Base-by-base conservation (phyloP, 108 stramenopile species). In the Nitzschia inconspicua region DNA sequence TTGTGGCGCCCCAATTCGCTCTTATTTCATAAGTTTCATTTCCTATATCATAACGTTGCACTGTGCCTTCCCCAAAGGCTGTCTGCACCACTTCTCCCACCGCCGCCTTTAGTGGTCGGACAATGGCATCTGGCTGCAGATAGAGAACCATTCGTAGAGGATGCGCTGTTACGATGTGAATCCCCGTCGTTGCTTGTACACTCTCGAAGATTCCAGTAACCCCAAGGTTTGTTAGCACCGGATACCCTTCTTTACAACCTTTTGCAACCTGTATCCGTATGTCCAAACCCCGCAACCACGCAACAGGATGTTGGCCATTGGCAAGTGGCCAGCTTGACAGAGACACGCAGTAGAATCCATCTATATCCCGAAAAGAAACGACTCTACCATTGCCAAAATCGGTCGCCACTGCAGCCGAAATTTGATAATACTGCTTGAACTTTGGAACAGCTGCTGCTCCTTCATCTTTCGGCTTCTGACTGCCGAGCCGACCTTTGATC, bases 41-140 rank as follows among this genome's bases (percentile, higher is more conserved):
- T 6, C 56, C 26, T 3, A 59, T 39, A 46, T 80, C 64, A 68
- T 91, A 95, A 27, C 68, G 73, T 22, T 72, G 57, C 1, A 95
- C 78, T 57, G 61, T 79, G 2, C 94, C 94, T 43, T 95, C 90
- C 7, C 94, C 94, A 59, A 77, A 95, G 1, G 73, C 78, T 24
- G 94, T 95, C 1, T 82, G 69, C 5, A 91, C 94, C 32, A 88
- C 85, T 51, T 92, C 89, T 22, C 86, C 86, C n/a, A 89, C 88
- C 0, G 88, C 88, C 26, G 88, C 90, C 65, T 92, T 95, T 50
- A 95, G 37, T 30, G 81, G 83, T n/a, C 78, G 50, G 0, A 85
- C 47, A n/a, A 95, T 77, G 40, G 75, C 69, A 47, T 90, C 77
- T 7, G 94, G 89, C 52, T 95, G 89, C 58, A 95, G 62, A 57